Evolutionary conservation across 768 basidiomycete species (phyloP).

Genomic region (Gelatoporia subvermispora): DNA sequence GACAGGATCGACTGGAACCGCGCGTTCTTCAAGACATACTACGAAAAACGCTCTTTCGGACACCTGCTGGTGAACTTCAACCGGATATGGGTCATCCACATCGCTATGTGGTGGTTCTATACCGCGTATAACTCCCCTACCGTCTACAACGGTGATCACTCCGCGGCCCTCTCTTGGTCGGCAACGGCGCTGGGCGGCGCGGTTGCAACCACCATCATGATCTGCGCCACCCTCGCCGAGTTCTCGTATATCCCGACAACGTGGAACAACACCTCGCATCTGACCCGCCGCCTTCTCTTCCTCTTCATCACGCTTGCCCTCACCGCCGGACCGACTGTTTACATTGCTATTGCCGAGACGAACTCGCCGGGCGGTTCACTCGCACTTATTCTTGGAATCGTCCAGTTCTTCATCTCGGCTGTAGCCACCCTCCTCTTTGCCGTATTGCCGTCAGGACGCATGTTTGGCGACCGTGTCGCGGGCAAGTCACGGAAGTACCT

Average conservation of each 20-base stretch:
- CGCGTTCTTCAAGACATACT: constrained; percentile 99
- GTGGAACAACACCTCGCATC: constrained; percentile 97
- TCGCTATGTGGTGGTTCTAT: constrained; percentile 94
- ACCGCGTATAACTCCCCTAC: constrained; percentile 90
- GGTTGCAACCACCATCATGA: constrained; percentile 95
- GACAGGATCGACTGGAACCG: constrained; percentile 95
- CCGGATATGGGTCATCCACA: constrained; percentile 97
- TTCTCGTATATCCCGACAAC: constrained; percentile 98
- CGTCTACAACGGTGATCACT: constrained; percentile 64
- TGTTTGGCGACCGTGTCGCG: constrained; percentile 97
- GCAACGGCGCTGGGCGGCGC: constrained; percentile 93
- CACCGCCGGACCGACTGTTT: constrained; percentile 91
- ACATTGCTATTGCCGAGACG: constrained; percentile 82
- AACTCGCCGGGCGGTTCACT: constrained; percentile 58
- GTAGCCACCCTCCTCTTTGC: constrained; percentile 83
- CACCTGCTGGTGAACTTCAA: constrained; percentile 99
- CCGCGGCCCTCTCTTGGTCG: constrained; percentile 85
- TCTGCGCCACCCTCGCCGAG: constrained; percentile 87
- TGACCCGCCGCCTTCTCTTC: constrained; percentile 87
- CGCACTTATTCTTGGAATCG: constrained; percentile 89
- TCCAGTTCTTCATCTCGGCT: constrained; percentile 93
- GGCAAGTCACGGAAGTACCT: constrained; percentile 96
- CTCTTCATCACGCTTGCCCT: constrained; percentile 85
- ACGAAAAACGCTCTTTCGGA: constrained; percentile 93
- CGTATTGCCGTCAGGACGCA: constrained; percentile 90